Base-by-base conservation (phyloP, 345 rosid species). In the Dipteronia sinensis region DNA sequence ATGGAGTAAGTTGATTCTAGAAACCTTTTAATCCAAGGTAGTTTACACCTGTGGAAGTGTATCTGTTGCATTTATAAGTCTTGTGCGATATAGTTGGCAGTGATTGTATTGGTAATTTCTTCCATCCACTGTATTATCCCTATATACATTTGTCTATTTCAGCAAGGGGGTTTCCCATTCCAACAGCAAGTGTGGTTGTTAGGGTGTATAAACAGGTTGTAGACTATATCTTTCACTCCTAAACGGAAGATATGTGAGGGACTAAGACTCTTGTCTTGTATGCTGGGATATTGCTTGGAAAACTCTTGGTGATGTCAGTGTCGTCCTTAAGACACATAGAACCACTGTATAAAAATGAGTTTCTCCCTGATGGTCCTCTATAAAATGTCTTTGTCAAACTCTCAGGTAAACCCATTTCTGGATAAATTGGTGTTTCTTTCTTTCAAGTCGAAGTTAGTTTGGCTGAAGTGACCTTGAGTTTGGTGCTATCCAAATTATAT, bases 391-490 rank as follows among this genome's bases (percentile, higher is more conserved):
- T 62, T 44, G 49, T 73, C 58, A 19, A 62, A 62, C 15, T 59
- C 16, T 8, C n/a, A 61, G 34, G 53, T 59, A 59, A 72, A 13
- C 40, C 59, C 22, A 53, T 29, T 11, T 20, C 27, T 16, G 23
- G 29, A 71, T 53, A 51, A 31, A 55, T 56, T 71, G 16, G 23
- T 23, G 5, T 15, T 40, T 25, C 49, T n/a, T 40, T 61, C 9
- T 76, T 51, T 64, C 44, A 15, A 10, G 65, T 67, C 22, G 38
- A 19, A 31, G 20, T 67, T 53, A 76, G 20, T 16, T 34, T 67
- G 71, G 22, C 25, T 13, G 66, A 38, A 15, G 67, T 23, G 49
- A 76, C 64, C 46, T 65, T n/a, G 64, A 70, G 55, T 46, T 29
- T 19, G 47, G 62, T 13, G 51, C 25, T 62, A 44, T 70, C 63